Base-by-base conservation (phyloP, 1,284 basidiomycete species). In the Irpex sp. region DNA sequence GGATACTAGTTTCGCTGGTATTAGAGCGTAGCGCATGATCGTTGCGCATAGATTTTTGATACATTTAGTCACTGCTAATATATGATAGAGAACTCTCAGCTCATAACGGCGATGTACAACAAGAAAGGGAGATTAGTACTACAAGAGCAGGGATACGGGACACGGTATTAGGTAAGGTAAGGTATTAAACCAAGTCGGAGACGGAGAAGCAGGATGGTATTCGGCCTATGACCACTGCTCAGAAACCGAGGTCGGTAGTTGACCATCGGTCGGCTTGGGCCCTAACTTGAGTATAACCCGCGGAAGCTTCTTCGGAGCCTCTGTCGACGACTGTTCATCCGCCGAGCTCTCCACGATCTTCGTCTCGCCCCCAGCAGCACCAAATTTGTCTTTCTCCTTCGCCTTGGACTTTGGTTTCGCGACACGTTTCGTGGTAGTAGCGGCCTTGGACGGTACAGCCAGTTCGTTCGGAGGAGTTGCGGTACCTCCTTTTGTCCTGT, bases 271-370 rank as follows among this genome's bases (percentile, higher is more conserved):
- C 19, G 64, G 61, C n/a, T 40, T 19, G 7, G 60, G 61, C 0
- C 65, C 63, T 11, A 66, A 57, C 58, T 63, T 63, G 58, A 66
- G 44, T n/a, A 66, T 61, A 13, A 66, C 65, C 34, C 61, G 44
- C 4, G 61, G 65, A n/a, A 61, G 58, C 57, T 62, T 66, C 55
- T 62, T 66, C 38, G 40, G 19, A 55, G 26, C 36, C 19, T 61
- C 52, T 31, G 48, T n/a, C 11, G 17, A 37, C n/a, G 49, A n/a
- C 21, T 57, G 51, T 56, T 38, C 57, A 15, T 15, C 57, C 9
- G 34, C 38, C 4, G 17, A 15, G 19, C 9, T 47, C 5, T 38
- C 31, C 2, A 36, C 48, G 0, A 48, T 21, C 57, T 37, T 49
- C 9, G 5, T 52, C 37, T 21, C 57, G 37, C n/a, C 31, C 31